Conservation (phyloP, 2,329 filamentous ascomycete genomes). For the Lachnellula hyalina region DNA sequence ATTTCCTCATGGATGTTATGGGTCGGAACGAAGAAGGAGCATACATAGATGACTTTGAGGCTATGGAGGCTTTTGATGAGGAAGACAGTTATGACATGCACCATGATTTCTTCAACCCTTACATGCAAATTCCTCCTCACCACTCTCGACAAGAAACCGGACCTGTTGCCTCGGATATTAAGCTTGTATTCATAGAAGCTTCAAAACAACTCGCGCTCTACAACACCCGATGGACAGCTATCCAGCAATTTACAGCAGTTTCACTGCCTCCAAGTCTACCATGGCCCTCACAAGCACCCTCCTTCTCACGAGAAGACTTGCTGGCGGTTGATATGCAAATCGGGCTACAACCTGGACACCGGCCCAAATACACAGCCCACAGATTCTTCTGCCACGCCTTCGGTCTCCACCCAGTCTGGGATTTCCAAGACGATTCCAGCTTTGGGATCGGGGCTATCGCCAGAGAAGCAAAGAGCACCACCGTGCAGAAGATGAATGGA, state of each 20-base stretch:
- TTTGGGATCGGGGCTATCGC: not conserved
- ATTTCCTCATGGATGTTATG: not conserved
- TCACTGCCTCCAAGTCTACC: not conserved
- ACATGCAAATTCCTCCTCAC: not conserved
- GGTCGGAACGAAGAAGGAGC: not conserved
- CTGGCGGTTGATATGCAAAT: not conserved
- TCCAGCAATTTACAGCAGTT: not conserved
- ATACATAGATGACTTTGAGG: not conserved
- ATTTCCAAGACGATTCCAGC: not conserved
- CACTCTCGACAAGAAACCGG: not conserved
- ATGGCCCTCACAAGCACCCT: not conserved
- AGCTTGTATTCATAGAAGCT: not conserved
- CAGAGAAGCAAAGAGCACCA: not conserved
- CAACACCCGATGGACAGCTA: constrained; percentile 6
- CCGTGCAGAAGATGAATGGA: not conserved
- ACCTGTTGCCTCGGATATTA: not conserved
- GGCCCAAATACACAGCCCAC: constrained; percentile 1
- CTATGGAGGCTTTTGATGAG: not conserved
- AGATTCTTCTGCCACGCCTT: constrained; percentile 11
- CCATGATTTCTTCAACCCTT: not conserved
- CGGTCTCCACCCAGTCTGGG: not conserved
- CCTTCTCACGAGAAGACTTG: not conserved
- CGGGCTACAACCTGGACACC: not conserved
- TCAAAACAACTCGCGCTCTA: constrained; percentile 4
- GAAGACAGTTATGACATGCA: not conserved